Evolutionary conservation across 192 early-diverging fungal species (phyloP), one percentile per base, ranked within the genome.

Genomic region (Thamnidium elegans): DNA sequence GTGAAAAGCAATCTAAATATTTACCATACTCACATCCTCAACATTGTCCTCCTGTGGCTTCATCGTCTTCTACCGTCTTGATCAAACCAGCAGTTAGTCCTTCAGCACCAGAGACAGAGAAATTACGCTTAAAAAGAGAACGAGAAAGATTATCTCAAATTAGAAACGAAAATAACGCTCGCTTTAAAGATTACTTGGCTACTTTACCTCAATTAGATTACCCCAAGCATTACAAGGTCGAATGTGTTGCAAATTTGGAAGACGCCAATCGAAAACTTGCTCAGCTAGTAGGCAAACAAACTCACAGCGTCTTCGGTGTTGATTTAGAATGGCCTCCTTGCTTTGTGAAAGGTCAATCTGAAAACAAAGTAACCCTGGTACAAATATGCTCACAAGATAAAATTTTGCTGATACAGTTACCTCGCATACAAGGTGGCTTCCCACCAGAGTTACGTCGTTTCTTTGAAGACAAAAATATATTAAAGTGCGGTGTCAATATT

Each of bases 311-410:
- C 13, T 73, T 68, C 64, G 71, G 71, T 1, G 55, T 73, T 11
- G 71, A 73, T 65, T 44, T 73, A 43, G 71, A 73, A 45, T 73
- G 71, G 71, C 62, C 46, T 30, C 71, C 71, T 15, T 59, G 62
- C 3, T 73, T 73, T 55, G 44, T 59, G 9, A 68, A 67, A 51
- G 55, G 63, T 1, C 20, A 15, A 36, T 17, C 36, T 26, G 62
- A 73, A 43, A 73, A 73, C 9, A 73, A 73, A n/a, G 59, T 63
- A 15, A 42, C 62, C 5, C 17, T 73, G 4, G 47, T 73, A 15
- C 71, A 73, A 17, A 55, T 73, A 6, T 73, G 71, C 11, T 53
- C 42, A 32, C 42, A 44, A 17, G n/a, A 58, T 14, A 26, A 23
- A 14, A 58, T 73, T 20, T n/a, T 73, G 3, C 15, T 73, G 6